Conservation (phyloP, 225 moss, liverwort and hornwort genomes). For the Takakia lepidozioides region DNA sequence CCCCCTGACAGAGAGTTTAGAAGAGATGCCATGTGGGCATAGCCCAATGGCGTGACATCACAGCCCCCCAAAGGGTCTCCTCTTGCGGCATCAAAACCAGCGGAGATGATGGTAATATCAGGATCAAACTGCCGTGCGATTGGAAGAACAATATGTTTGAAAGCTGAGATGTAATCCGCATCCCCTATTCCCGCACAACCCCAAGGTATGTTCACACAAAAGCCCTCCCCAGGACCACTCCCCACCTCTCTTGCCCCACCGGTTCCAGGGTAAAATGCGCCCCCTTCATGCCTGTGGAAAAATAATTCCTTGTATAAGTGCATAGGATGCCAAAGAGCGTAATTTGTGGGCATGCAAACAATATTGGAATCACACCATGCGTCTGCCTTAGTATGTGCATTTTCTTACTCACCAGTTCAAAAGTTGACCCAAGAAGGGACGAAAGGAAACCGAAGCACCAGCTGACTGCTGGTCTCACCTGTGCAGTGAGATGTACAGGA, state of each 20-base stretch:
- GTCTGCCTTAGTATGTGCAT: no score
- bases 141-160: constrained; percentile 81
- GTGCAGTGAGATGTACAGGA: constrained; percentile 42
- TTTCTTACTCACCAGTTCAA: no score
- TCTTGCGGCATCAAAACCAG: constrained; percentile 95
- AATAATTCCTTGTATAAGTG: no score
- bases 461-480: constrained; percentile 24
- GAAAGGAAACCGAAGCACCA: no score
- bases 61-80: constrained; percentile 95
- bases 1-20: constrained; percentile 60
- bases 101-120: constrained; percentile 79
- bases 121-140: constrained; percentile 77
- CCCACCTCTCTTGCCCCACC: constrained; percentile 77
- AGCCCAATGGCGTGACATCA: constrained; percentile 81
- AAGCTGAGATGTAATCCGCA: constrained; percentile 75
- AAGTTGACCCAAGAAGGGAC: no score
- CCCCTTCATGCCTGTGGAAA: constrained; percentile 70
- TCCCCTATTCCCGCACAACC: constrained; percentile 77
- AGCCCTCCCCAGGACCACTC: constrained; percentile 67
- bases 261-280: constrained; percentile 82
- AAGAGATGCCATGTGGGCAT: constrained; percentile 81
- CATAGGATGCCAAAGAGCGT: no score
- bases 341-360: no score
- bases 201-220: constrained; percentile 94
- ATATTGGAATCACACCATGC: no score